Evolutionary conservation across 805 yeast genomes (phyloP), one percentile per base, ranked within the genome.

Genomic region (Metschnikowia gelsemii): DNA sequence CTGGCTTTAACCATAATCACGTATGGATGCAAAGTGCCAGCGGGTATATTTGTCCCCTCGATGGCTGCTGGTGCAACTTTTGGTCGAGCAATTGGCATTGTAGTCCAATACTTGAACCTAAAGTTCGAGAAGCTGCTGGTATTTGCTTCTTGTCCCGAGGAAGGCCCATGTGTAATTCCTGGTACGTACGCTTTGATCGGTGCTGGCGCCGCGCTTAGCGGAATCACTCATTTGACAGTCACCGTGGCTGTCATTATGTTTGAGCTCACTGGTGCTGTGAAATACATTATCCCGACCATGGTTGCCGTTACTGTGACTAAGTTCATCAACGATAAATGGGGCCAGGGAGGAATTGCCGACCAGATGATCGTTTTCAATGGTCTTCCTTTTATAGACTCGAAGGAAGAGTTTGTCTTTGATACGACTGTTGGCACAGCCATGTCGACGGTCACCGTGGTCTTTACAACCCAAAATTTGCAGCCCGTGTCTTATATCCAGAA

Each of bases 31-130:
- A 88, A 84, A 62, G 90, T 91, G 0, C 99, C 99, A 0, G 95
- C 97, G n/a, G 99, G 99, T 12, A 87, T 91, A 5, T 84, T 93
- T 64, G 95, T 93, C 40, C 99, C 99, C 2, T 86, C 96, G 1
- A 87, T 93, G 95, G 90, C 96, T 0, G 85, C 89, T 1, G 99
- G 99, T 17, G 97, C 98, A 0, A 79, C 96, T 0, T 85, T 87
- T 62, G 99, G 99, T 6, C 73, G 97, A 38, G 84, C 90, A 0
- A 54, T 93, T 9, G 97, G 99, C 4, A 66, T 88, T 7, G 45
- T 84, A 5, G 80, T 87, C 44, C 85, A 86, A 49, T 48, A 64
- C 5, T 39, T 67, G 17, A 55, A 63, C 37, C 44, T 45, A 21
- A 39, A 57, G 30, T 59, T 69, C 24, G 56, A 61, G 2, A 73